These are phyloP conservation scores for Aphanocladium album DNA, from an alignment of 2,329 filamentous ascomycete genomes.

Conservation along the genomic window DNA sequence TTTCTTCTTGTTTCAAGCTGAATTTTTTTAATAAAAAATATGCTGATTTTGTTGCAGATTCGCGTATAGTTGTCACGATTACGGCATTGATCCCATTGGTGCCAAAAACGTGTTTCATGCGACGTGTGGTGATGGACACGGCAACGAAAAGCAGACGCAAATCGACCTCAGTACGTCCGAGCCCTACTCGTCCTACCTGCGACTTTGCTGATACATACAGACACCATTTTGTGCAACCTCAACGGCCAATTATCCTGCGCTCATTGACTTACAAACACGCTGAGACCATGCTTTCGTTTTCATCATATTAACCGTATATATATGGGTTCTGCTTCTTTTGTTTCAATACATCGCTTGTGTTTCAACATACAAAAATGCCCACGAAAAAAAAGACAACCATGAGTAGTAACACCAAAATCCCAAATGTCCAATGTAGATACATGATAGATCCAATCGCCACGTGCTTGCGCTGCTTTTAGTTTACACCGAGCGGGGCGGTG, in stretches of 20 bases:
- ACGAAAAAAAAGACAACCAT: background rate
- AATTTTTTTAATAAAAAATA: too few relatives aligned
- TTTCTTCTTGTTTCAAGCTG: too few relatives aligned
- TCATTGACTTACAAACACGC: background rate
- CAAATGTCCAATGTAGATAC: background rate
- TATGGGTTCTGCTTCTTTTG: background rate
- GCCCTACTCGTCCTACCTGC: background rate
- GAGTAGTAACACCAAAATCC: background rate
- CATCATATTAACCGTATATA: constrained; percentile 4
- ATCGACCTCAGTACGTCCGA: constrained; percentile 4
- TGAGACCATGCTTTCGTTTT: background rate
- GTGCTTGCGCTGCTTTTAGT: background rate
- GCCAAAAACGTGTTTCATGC: background rate
- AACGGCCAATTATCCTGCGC: constrained; percentile 3
- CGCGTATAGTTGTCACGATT: constrained; percentile 5
- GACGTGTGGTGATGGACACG: background rate
- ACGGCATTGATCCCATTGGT: background rate
- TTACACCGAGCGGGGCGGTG: background rate
- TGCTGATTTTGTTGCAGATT: too few relatives aligned
- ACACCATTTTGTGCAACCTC: background rate
- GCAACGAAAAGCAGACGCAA: background rate
- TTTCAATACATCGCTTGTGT: constrained; percentile 8
- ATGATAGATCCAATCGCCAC: background rate
- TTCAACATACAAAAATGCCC: constrained; percentile 7
- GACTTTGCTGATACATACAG: background rate